Conservation (phyloP, 352 stramenopile species). For the Globisporangium mamillatum region DNA sequence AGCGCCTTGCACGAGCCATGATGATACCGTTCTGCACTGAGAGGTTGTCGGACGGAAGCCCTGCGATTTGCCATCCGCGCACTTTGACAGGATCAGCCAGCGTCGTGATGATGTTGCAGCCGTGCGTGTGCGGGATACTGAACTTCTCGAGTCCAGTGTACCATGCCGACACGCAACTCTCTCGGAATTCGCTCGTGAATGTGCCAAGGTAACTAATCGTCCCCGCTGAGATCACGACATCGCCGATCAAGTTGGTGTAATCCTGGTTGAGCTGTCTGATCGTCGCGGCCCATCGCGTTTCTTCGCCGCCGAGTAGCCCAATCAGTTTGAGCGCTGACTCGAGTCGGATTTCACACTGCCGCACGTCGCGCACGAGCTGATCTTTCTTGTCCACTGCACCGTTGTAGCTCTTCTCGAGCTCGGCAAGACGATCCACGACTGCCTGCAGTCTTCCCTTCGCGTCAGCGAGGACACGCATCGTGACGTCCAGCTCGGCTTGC, state of each 20-base stretch:
- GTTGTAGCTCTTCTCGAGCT: slow-evolving; percentile 89
- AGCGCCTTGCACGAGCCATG: slow-evolving; percentile 86
- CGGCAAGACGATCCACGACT: slow-evolving; percentile 85
- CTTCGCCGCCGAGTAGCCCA: slow-evolving; percentile 85
- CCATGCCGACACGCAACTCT: slow-evolving; percentile 82
- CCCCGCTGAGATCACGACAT: slow-evolving; percentile 89
- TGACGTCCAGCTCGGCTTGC: slow-evolving; percentile 85
- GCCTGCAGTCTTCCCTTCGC: slow-evolving; percentile 79
- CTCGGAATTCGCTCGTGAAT: slow-evolving; percentile 93
- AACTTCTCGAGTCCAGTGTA: slow-evolving; percentile 71
- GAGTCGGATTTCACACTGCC: slow-evolving; percentile 84
- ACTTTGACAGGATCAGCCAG: slow-evolving; percentile 90
- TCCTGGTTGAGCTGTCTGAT: slow-evolving; percentile 77
- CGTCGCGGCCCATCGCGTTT: slow-evolving; percentile 86
- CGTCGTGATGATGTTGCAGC: slow-evolving; percentile 88
- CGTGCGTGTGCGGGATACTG: slow-evolving; percentile 74
- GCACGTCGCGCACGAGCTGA: slow-evolving; percentile 72
- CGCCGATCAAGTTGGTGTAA: slow-evolving; percentile 89
- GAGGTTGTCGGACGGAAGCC: slow-evolving; percentile 86
- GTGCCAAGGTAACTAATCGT: slow-evolving; percentile 93
- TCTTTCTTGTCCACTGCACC: slow-evolving; percentile 87
- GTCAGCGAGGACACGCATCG: slow-evolving; percentile 82
- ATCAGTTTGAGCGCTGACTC: slow-evolving; percentile 91
- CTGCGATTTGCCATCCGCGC: slow-evolving; percentile 89
- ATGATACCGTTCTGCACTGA: slow-evolving; percentile 94